Conservation (phyloP, 2,329 filamentous ascomycete genomes). For the Fusarium paranaense region DNA sequence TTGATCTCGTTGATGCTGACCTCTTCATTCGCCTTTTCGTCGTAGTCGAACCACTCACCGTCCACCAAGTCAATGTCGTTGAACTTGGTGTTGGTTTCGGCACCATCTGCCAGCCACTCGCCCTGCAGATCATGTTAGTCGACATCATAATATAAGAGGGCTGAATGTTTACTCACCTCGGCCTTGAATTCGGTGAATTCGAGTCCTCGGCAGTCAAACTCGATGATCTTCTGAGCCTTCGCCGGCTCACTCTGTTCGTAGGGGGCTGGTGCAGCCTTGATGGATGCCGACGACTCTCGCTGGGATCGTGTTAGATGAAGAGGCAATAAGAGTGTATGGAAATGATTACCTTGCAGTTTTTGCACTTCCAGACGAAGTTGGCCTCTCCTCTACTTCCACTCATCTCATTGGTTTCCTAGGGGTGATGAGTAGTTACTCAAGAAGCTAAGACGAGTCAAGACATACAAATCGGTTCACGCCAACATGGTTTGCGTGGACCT, state of each 20-base stretch:
- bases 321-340: not conserved
- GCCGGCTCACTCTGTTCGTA: slow-evolving; percentile 80
- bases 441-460: slow-evolving; percentile 17
- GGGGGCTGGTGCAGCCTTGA: slow-evolving; percentile 77
- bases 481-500: slow-evolving; percentile 88
- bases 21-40: slow-evolving; percentile 92
- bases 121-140: slow-evolving; percentile 66
- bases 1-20: slow-evolving; percentile 91
- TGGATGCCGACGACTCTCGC: slow-evolving; percentile 87
- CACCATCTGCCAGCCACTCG: slow-evolving; percentile 87
- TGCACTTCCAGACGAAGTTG: slow-evolving; percentile 99
- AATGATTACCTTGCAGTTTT: slow-evolving; percentile 85
- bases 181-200: slow-evolving; percentile 93
- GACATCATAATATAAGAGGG: not conserved
- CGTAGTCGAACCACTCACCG: slow-evolving; percentile 98
- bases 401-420: slow-evolving; percentile 87
- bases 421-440: slow-evolving; percentile 8
- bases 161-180: slow-evolving; percentile 69
- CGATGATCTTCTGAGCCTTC: slow-evolving; percentile 82
- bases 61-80: slow-evolving; percentile 83
- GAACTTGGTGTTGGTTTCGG: slow-evolving; percentile 86
- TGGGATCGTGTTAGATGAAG: slow-evolving; percentile 49
- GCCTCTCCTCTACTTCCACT: slow-evolving; percentile 94
- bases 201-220: slow-evolving; percentile 92
- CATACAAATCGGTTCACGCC: slow-evolving; percentile 89